Conservation (phyloP, 768 basidiomycete species). For the Kondoa subrosea region DNA sequence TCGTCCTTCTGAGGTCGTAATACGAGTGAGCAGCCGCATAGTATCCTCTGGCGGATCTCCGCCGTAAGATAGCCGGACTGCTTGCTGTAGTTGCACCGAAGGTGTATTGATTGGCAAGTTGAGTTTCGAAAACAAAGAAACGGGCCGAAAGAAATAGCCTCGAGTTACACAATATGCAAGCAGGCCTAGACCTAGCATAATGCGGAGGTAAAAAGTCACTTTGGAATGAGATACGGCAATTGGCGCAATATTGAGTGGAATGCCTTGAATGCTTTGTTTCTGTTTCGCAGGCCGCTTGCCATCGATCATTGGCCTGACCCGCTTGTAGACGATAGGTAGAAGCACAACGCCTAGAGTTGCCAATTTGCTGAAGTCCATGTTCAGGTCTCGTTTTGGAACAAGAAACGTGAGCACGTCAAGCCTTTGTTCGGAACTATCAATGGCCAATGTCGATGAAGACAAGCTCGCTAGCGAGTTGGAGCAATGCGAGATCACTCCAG, state of each 20-base stretch:
- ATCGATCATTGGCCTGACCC: neutral
- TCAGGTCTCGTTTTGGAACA: neutral
- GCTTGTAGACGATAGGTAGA: neutral
- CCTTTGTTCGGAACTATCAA: neutral
- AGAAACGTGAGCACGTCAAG: neutral
- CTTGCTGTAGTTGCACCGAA: neutral
- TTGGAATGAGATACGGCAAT: too few species aligned
- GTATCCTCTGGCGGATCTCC: neutral
- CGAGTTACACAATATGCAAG: too few species aligned
- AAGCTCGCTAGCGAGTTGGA: neutral
- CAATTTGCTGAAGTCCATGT: neutral
- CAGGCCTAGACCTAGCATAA: too few species aligned
- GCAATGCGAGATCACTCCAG: neutral
- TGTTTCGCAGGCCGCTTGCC: neutral
- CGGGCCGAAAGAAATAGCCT: too few species aligned
- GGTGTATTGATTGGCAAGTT: neutral
- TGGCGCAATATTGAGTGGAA: neutral
- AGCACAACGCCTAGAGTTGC: neutral
- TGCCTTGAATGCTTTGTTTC: neutral
- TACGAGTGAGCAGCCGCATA: neutral
- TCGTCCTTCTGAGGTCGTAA: neutral
- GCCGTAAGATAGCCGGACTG: neutral
- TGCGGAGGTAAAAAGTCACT: too few species aligned
- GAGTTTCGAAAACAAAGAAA: neutral
- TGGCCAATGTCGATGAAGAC: neutral